phyloP scores from a whole-genome alignment of 352 stramenopile genomes.

The Blastocystis hominis region DNA sequence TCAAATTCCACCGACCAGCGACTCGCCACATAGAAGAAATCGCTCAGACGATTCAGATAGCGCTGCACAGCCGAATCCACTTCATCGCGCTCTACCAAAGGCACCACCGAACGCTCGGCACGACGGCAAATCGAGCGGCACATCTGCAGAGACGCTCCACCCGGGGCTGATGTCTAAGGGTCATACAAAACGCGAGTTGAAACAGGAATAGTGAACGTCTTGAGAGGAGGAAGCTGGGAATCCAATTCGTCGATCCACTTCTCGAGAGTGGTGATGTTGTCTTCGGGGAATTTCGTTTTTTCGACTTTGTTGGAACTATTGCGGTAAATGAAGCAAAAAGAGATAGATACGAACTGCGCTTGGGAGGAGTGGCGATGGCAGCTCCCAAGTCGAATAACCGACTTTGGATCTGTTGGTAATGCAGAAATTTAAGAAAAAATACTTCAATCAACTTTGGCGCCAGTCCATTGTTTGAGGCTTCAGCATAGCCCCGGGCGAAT shows the following conservation, averaged over 20 bases:
- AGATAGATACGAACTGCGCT: neutral
- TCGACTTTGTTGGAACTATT: slow-evolving; percentile 60
- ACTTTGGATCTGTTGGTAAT: slow-evolving; percentile 72
- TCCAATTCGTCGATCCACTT: slow-evolving; percentile 79
- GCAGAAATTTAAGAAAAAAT: too few relatives aligned
- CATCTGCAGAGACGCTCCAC: slow-evolving; percentile 75
- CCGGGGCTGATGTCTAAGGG: slow-evolving; percentile 59
- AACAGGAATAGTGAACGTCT: slow-evolving; percentile 69
- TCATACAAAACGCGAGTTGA: neutral
- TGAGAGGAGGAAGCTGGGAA: slow-evolving; percentile 69
- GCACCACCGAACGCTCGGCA: slow-evolving; percentile 73
- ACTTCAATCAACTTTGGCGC: slow-evolving; percentile 54
- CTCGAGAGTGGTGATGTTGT: slow-evolving; percentile 68
- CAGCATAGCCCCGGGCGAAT: slow-evolving; percentile 58
- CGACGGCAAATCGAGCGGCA: slow-evolving; percentile 73
- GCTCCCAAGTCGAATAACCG: slow-evolving; percentile 78
- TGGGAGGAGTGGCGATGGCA: slow-evolving; percentile 71
- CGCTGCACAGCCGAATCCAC: slow-evolving; percentile 70
- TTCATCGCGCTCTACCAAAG: slow-evolving; percentile 68
- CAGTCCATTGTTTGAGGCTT: slow-evolving; percentile 54
- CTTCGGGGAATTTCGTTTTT: slow-evolving; percentile 61
- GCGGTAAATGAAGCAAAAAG: neutral
- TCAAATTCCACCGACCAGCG: slow-evolving; percentile 47
- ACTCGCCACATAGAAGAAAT: slow-evolving; percentile 74
- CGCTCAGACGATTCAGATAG: slow-evolving; percentile 75